Evolutionary conservation across 2,329 filamentous ascomycete genomes (phyloP).

Genomic region (Fusarium coicis): DNA sequence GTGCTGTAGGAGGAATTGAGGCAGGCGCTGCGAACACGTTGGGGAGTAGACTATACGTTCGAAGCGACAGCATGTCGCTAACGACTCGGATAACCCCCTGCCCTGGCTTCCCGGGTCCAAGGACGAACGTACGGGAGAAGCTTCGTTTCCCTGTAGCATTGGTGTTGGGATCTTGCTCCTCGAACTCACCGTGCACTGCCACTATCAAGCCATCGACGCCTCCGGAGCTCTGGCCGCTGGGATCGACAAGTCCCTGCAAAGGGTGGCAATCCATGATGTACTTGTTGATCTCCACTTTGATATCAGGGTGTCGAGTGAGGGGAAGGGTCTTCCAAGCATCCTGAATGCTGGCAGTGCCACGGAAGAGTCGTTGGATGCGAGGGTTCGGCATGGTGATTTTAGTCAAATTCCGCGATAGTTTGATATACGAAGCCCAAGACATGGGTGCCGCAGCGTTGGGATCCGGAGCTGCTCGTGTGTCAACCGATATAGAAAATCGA

Average conservation of each 20-base stretch:
- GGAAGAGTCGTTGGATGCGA: constrained; percentile 73
- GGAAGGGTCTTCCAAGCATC: constrained; percentile 78
- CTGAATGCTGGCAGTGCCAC: constrained; percentile 72
- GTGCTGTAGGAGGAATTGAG: constrained; percentile 30
- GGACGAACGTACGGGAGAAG: constrained; percentile 83
- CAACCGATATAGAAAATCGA: constrained; percentile 80
- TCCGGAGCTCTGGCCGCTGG: constrained; percentile 67
- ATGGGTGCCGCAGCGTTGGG: constrained; percentile 56
- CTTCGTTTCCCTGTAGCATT: constrained; percentile 73
- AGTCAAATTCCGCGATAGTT: constrained; percentile 80
- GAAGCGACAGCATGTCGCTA: constrained; percentile 80
- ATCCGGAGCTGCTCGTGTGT: constrained; percentile 66
- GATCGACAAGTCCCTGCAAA: constrained; percentile 76
- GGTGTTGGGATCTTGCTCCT: constrained; percentile 72
- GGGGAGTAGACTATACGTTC: constrained; percentile 69
- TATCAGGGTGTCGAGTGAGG: constrained; percentile 77
- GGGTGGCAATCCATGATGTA: constrained; percentile 87
- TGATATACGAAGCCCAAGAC: constrained; percentile 80
- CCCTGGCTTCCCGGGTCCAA: constrained; percentile 77
- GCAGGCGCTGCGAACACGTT: constrained; percentile 51
- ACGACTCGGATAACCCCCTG: constrained; percentile 76
- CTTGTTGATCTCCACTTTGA: constrained; percentile 73
- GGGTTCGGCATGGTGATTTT: constrained; percentile 71
- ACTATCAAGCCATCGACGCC: constrained; percentile 84
- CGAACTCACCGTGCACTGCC: constrained; percentile 84